Conservation (phyloP, 345 rosid genomes). For the Eucalyptus microcorys region DNA sequence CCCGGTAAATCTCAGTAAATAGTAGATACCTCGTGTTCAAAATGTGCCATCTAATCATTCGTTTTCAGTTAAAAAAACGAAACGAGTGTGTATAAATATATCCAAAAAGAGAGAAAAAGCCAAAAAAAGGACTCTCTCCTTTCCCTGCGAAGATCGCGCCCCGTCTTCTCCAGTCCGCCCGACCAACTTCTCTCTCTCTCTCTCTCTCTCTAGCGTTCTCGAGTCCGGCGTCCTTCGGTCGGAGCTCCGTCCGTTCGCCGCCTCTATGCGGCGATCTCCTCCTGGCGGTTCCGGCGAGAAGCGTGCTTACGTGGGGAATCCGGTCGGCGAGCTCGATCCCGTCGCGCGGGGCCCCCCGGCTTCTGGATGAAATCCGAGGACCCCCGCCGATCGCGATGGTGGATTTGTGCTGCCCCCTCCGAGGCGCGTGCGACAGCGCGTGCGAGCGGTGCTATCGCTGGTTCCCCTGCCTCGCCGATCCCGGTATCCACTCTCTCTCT, state of each 20-base stretch:
- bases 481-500: conserved; percentile 15
- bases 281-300: not conserved
- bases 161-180: not conserved
- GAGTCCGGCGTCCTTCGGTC: not conserved
- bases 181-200: not conserved
- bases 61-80: not conserved
- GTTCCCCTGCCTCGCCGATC: conserved; percentile 68
- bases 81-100: not conserved
- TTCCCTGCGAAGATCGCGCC: not conserved
- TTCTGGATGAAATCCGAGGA: not conserved
- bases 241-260: not conserved
- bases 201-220: not conserved
- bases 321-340: not conserved
- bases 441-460: conserved; percentile 13
- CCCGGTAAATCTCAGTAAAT: not conserved
- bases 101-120: not conserved
- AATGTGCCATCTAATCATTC: not conserved
- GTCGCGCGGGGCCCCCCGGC: not conserved
- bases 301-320: not conserved
- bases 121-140: not conserved
- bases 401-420: conserved; percentile 20
- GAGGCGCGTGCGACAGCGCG: conserved; percentile 6
- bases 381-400: conserved; percentile 3
- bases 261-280: not conserved
- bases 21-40: not conserved